Conservation (phyloP, 2,329 filamentous ascomycete species). For the Aaosphaeria pasadenensis region DNA sequence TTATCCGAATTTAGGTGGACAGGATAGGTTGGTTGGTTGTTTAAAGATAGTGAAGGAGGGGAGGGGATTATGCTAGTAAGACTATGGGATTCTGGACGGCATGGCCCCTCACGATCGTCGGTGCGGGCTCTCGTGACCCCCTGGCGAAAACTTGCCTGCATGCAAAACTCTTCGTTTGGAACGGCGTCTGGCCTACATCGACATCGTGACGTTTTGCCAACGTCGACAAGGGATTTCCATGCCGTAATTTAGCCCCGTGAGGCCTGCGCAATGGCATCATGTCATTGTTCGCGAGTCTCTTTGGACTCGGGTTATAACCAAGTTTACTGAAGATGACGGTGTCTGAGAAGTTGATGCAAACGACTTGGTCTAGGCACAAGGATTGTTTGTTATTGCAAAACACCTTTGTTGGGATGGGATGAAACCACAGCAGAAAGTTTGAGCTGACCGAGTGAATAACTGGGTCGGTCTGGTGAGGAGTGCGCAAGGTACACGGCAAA, state of each 20-base stretch:
- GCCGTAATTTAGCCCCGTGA: conserved; percentile 15
- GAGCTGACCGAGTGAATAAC: not conserved
- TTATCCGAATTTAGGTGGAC: not conserved
- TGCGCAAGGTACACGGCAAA: too few species aligned
- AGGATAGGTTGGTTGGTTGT: not conserved
- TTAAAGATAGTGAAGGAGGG: not conserved
- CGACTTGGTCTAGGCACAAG: not conserved
- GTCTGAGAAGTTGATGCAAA: not conserved
- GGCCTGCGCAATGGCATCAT: conserved; percentile 19
- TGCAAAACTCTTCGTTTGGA: conserved; percentile 8
- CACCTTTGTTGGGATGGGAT: not conserved
- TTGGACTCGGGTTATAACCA: not conserved
- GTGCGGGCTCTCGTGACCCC: conserved; percentile 19
- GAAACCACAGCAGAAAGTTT: not conserved
- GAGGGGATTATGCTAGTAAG: not conserved
- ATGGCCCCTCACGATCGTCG: conserved; percentile 22
- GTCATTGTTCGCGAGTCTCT: not conserved
- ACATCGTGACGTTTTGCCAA: conserved; percentile 25
- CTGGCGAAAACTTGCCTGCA: conserved; percentile 8
- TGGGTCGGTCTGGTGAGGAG: not conserved
- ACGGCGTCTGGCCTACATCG: conserved; percentile 9
- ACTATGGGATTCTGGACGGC: not conserved
- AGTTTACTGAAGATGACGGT: not conserved
- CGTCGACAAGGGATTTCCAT: conserved; percentile 11
- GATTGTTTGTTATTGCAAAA: not conserved